Evolutionary conservation across 2,329 filamentous ascomycete species (phyloP).

Genomic region (Torrubiellomyces zombiae): DNA sequence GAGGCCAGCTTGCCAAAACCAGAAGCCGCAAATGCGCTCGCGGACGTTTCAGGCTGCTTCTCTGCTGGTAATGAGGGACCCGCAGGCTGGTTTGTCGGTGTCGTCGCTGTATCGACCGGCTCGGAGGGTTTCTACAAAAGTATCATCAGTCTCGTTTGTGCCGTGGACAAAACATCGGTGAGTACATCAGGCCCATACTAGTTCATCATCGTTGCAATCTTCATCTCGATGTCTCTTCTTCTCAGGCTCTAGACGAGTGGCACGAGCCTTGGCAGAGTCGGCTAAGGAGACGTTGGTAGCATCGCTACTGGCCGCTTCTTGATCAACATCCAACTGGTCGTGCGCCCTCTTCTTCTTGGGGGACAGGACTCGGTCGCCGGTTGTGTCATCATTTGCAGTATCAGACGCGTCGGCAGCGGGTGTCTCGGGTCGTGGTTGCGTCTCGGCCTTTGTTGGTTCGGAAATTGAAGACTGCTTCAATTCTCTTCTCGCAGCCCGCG

Average conservation of each 20-base stretch:
- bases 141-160: too few species aligned
- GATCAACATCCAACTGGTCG: slow-evolving; percentile 37
- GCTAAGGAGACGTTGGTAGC: slow-evolving; percentile 23
- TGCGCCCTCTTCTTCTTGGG: slow-evolving; percentile 52
- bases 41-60: slow-evolving; percentile 25
- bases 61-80: too few species aligned
- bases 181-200: too few species aligned
- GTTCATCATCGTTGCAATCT: slow-evolving; percentile 16
- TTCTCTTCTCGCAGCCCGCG: slow-evolving; percentile 45
- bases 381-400: slow-evolving; percentile 18
- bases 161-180: too few species aligned
- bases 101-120: slow-evolving; percentile 8
- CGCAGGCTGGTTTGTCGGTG: slow-evolving; percentile 9
- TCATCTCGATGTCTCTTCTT: slow-evolving; percentile 47
- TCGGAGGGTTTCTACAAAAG: not conserved
- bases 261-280: slow-evolving; percentile 31
- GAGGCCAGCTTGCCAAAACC: slow-evolving; percentile 50
- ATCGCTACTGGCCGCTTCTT: slow-evolving; percentile 25
- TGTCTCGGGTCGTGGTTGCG: slow-evolving; percentile 11
- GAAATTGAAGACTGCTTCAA: slow-evolving; percentile 48
- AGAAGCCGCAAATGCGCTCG: slow-evolving; percentile 50
- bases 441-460: slow-evolving; percentile 19
- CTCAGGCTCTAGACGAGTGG: slow-evolving; percentile 35
- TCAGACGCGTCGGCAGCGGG: slow-evolving; percentile 18
- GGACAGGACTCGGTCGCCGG: slow-evolving; percentile 34